phyloP scores from a whole-genome alignment of 768 basidiomycete species.

The Botryobasidium botryosum region DNA sequence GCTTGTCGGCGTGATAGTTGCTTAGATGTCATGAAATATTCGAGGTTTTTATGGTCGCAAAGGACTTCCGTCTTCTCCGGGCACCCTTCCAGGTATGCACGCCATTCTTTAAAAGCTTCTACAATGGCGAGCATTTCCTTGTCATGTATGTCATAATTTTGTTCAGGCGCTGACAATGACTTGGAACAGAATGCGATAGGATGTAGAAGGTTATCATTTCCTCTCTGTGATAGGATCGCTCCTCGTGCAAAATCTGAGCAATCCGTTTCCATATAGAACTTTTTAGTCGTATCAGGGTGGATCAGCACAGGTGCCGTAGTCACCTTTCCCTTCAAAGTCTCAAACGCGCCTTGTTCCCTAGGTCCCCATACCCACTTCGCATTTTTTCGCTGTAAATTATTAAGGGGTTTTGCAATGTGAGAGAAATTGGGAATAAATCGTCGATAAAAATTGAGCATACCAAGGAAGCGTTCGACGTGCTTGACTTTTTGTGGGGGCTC shows the following conservation, averaged over 20 bases:
- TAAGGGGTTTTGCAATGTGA: not conserved
- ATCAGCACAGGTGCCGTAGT: not conserved
- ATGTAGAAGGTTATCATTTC: not conserved
- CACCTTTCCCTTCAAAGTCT: not conserved
- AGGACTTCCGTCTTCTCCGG: conserved; percentile 10
- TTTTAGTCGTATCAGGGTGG: too few relatives aligned
- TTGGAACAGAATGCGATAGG: conserved; percentile 4
- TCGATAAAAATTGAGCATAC: conserved; percentile 19
- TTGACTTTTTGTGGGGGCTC: conserved; percentile 13
- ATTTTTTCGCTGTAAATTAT: not conserved
- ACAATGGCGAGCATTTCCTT: conserved; percentile 8
- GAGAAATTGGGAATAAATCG: conserved; percentile 16
- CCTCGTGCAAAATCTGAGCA: conserved; percentile 1
- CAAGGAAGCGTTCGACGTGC: conserved; percentile 16
- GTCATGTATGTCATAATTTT: conserved; percentile 4
- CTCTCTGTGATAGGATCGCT: conserved; percentile 5
- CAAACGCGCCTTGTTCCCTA: not conserved
- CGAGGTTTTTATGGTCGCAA: conserved; percentile 17
- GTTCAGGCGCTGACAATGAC: conserved; percentile 1
- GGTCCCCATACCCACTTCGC: not conserved
- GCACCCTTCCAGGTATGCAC: conserved; percentile 14
- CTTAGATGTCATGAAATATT: too few relatives aligned
- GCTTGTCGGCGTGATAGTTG: not conserved
- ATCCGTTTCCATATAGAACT: not conserved
- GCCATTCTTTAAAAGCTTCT: too few relatives aligned